Conservation (phyloP, 2,329 filamentous ascomycete genomes). For the Neopestalotiopsis sp. region DNA sequence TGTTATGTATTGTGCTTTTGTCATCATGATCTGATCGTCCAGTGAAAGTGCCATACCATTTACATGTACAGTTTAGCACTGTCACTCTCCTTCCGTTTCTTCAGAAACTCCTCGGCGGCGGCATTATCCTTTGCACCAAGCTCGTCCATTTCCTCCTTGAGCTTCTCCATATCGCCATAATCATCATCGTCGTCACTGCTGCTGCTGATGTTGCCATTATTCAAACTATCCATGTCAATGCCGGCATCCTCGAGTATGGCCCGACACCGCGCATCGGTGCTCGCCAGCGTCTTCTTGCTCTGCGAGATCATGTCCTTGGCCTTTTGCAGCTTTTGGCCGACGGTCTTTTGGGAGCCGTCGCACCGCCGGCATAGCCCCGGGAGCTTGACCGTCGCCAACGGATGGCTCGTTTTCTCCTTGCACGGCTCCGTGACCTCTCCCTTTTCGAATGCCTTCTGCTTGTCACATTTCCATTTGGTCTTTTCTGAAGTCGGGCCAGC, state of each 20-base stretch:
- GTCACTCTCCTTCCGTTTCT: constrained; percentile 16
- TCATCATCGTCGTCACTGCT: neutral
- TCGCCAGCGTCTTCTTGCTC: constrained; percentile 18
- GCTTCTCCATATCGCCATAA: neutral
- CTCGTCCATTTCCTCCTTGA: constrained; percentile 2
- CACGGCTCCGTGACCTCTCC: constrained; percentile 23
- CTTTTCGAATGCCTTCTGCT: constrained; percentile 22
- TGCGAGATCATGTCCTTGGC: constrained; percentile 16
- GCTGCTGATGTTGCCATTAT: too few species aligned
- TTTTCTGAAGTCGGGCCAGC: neutral
- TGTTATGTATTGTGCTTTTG: too few species aligned
- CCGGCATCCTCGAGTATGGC: constrained; percentile 13
- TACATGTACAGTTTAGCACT: constrained; percentile 15
- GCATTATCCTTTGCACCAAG: neutral
- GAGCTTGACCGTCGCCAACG: constrained; percentile 24
- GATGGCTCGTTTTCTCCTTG: constrained; percentile 23
- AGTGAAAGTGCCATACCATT: neutral
- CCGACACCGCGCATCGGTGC: constrained; percentile 12
- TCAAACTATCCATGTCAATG: neutral
- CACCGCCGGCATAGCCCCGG: constrained; percentile 24
- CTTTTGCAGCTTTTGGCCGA: constrained; percentile 13
- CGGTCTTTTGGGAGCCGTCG: neutral
- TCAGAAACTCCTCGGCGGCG: constrained; percentile 14
- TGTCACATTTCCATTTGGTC: constrained; percentile 23
- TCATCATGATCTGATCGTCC: too few species aligned